A percentile compares a stretch with the other conserved stretches of the same genome.
These are phyloP conservation scores for Rhizophagus clarus DNA, from an alignment of 192 early-diverging fungal species.

Conservation along the genomic window DNA sequence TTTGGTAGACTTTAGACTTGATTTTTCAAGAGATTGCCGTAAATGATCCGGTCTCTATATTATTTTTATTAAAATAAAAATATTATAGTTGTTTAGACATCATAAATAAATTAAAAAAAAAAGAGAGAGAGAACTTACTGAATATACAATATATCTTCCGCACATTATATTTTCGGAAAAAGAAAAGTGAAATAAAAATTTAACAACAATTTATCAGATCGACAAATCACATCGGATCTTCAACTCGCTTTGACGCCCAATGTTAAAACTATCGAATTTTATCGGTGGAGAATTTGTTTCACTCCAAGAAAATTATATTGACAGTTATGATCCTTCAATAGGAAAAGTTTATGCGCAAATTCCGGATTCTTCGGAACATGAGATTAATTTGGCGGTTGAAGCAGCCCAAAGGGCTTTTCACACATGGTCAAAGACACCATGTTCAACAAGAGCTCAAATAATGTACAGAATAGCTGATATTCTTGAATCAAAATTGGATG, in stretches of 20 bases:
- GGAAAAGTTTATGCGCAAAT: slow-evolving; percentile 43
- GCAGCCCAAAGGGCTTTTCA: slow-evolving; percentile 64
- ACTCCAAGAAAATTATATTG: not conserved
- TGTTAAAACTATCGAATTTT: slow-evolving; percentile 2
- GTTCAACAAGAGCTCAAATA: slow-evolving; percentile 49
- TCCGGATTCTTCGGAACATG: slow-evolving; percentile 56
- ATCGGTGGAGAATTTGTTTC: not conserved
- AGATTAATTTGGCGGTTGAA: slow-evolving; percentile 62
- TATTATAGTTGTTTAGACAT: not conserved
- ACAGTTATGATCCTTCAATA: slow-evolving; percentile 7
- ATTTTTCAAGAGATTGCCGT: not conserved
- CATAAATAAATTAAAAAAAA: not conserved
- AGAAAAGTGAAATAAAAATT: not conserved
- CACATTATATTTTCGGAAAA: not conserved
- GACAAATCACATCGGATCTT: too few species aligned
- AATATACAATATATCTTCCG: not conserved
- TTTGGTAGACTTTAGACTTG: not conserved
- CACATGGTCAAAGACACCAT: slow-evolving; percentile 58
- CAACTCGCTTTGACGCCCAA: not conserved
- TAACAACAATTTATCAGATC: not conserved
- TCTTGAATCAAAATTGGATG: slow-evolving; percentile 52
- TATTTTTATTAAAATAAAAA: not conserved
- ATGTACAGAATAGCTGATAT: slow-evolving; percentile 59
- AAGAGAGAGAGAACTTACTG: not conserved
- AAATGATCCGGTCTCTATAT: not conserved